Evolutionary conservation across 805 yeast species (phyloP).

Genomic region (Metschnikowia santaceciliae): DNA sequence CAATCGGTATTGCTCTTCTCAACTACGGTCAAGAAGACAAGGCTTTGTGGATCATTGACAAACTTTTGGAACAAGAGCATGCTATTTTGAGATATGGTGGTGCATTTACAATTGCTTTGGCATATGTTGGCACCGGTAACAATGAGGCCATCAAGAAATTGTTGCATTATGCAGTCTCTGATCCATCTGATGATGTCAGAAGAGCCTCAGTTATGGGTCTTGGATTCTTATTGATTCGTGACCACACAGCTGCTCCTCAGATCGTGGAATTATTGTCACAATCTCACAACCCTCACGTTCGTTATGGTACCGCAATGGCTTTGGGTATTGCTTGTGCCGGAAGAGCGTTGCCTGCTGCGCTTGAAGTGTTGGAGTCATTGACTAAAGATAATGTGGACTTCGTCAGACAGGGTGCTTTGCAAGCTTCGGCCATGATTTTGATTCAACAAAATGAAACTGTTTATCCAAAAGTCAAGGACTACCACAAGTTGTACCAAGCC

Average conservation of each 20-base stretch:
- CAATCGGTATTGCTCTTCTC: constrained; percentile 82
- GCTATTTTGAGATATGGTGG: constrained; percentile 93
- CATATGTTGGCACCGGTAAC: constrained; percentile 95
- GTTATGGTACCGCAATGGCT: constrained; percentile 97
- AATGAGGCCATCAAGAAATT: constrained; percentile 81
- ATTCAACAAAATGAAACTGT: constrained; percentile 83
- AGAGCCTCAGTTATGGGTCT: constrained; percentile 90
- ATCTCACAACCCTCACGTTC: constrained; percentile 95
- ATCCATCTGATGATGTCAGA: constrained; percentile 93
- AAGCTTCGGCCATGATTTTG: constrained; percentile 86
- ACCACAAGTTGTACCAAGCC: constrained; percentile 69
- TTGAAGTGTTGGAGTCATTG: constrained; percentile 89
- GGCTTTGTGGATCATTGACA: constrained; percentile 66
- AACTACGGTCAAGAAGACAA: constrained; percentile 81
- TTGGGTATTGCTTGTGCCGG: constrained; percentile 97
- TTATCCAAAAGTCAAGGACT: constrained; percentile 72
- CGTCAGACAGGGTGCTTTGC: constrained; percentile 96
- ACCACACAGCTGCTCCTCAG: constrained; percentile 89
- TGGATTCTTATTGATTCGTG: constrained; percentile 88
- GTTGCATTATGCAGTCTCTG: constrained; percentile 92
- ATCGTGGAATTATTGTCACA: constrained; percentile 89
- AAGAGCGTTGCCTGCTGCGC: constrained; percentile 79
- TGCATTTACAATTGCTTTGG: constrained; percentile 88
- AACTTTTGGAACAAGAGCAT: constrained; percentile 68
- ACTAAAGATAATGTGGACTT: constrained; percentile 93